These are phyloP conservation scores for Basidiobolus meristosporus DNA, from an alignment of 371 early-diverging fungal genomes.

Conservation along the genomic window DNA sequence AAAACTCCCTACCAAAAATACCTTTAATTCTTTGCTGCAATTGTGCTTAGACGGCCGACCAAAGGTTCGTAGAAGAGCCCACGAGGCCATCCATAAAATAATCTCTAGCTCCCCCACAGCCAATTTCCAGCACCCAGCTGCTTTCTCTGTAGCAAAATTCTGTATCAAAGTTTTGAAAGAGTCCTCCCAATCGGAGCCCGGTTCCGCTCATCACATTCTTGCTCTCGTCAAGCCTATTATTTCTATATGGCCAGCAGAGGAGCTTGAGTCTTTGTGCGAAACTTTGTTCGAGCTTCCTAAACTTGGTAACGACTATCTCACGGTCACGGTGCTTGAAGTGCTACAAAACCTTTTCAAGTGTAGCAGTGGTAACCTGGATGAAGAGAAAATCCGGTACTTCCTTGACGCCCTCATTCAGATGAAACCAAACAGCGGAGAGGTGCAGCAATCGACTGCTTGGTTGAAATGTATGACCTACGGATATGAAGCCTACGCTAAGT, in stretches of 20 bases:
- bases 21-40: slow-evolving; percentile 48
- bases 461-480: slow-evolving; percentile 56
- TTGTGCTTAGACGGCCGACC: slow-evolving; percentile 68
- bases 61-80: slow-evolving; percentile 78
- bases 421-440: slow-evolving; percentile 72
- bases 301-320: slow-evolving; percentile 60
- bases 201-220: slow-evolving; percentile 54
- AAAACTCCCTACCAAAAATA: slow-evolving; percentile 37
- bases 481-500: slow-evolving; percentile 36
- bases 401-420: slow-evolving; percentile 38
- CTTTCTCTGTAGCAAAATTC: slow-evolving; percentile 48
- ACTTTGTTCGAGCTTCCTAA: slow-evolving; percentile 64
- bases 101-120: slow-evolving; percentile 57
- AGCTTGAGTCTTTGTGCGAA: slow-evolving; percentile 30
- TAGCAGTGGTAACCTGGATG: slow-evolving; percentile 30
- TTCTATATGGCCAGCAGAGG: slow-evolving; percentile 51
- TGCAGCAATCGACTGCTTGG: slow-evolving; percentile 63
- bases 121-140: slow-evolving; percentile 56
- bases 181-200: slow-evolving; percentile 36
- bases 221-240: slow-evolving; percentile 53
- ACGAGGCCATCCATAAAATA: slow-evolving; percentile 55
- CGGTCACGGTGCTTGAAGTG: slow-evolving; percentile 65
- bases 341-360: slow-evolving; percentile 40
- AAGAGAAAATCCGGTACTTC: slow-evolving; percentile 9
- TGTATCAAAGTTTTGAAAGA: slow-evolving; percentile 43